phyloP scores from a whole-genome alignment of 2,329 filamentous ascomycete genomes.

The Aureobasidium sp. region DNA sequence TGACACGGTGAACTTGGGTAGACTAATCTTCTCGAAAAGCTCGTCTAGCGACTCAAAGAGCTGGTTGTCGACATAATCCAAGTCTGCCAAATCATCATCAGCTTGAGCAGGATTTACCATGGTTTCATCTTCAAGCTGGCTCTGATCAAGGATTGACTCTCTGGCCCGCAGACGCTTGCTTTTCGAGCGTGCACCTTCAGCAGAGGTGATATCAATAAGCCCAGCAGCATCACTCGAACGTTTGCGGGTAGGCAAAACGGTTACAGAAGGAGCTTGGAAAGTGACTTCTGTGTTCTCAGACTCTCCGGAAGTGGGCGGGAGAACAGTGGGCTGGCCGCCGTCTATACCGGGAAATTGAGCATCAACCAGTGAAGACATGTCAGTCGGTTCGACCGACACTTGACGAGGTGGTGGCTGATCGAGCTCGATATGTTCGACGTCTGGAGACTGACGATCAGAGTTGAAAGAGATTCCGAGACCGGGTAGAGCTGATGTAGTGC shows the following conservation, averaged over 20 bases:
- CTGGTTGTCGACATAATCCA: constrained; percentile 8
- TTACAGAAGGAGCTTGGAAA: not conserved
- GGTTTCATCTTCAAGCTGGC: constrained; percentile 31
- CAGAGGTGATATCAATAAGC: constrained; percentile 42
- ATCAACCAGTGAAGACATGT: not conserved
- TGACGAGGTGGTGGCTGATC: constrained; percentile 6
- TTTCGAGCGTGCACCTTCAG: constrained; percentile 47
- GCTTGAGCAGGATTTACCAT: not conserved
- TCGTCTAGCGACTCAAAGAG: constrained; percentile 1
- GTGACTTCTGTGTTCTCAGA: not conserved
- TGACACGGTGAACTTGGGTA: not conserved
- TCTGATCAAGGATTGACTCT: constrained; percentile 39
- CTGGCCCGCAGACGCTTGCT: constrained; percentile 54
- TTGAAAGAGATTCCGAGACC: constrained; percentile 22
- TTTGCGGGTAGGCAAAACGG: constrained; percentile 43
- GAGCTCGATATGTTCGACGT: not conserved
- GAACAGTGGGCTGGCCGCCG: constrained; percentile 20
- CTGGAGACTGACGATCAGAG: not conserved
- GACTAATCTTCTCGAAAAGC: not conserved
- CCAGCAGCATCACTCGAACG: constrained; percentile 52
- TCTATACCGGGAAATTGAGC: constrained; percentile 26
- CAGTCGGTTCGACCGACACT: not conserved
- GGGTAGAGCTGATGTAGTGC: constrained; percentile 14
- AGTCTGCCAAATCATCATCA: constrained; percentile 6
- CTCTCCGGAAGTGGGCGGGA: not conserved